Percentiles rank a stretch among this genome's conserved stretches.
Evolutionary conservation across 2,329 filamentous ascomycete genomes (phyloP).

Genomic region (Apiospora koreana): DNA sequence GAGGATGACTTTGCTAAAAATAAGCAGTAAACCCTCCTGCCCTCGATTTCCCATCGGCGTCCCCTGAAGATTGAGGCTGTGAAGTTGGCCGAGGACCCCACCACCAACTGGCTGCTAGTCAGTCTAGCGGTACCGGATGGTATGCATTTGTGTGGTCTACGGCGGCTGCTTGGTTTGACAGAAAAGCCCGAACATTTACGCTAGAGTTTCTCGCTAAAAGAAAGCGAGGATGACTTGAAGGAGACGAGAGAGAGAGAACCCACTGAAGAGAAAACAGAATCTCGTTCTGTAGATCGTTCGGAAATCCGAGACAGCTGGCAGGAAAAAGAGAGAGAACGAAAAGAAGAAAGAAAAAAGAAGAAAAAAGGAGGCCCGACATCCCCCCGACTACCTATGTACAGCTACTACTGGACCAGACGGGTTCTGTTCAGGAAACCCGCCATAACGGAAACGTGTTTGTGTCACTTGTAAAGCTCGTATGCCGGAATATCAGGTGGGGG

Average conservation of each 20-base stretch:
- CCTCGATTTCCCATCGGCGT: conserved; percentile 8
- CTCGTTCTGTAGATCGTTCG: neutral
- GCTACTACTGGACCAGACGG: neutral
- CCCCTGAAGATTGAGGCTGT: conserved; percentile 8
- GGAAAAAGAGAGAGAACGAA: neutral
- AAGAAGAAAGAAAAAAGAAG: neutral
- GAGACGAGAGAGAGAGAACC: neutral
- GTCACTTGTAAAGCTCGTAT: conserved; percentile 6
- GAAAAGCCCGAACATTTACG: neutral
- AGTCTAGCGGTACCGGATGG: neutral
- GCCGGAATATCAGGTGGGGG: neutral
- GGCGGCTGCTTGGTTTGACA: neutral
- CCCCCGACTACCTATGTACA: no score
- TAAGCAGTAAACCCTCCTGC: conserved; percentile 1
- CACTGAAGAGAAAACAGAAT: neutral
- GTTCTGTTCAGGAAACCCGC: neutral
- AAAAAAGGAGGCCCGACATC: neutral
- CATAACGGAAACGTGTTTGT: conserved; percentile 5
- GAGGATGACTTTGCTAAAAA: neutral
- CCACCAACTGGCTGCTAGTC: neutral
- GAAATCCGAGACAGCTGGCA: neutral
- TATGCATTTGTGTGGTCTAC: neutral
- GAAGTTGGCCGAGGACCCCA: neutral
- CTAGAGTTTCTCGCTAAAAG: neutral
- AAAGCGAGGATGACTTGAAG: neutral